Evolutionary conservation across 768 basidiomycete genomes (phyloP).

Genomic region (Leccinum imitatum): DNA sequence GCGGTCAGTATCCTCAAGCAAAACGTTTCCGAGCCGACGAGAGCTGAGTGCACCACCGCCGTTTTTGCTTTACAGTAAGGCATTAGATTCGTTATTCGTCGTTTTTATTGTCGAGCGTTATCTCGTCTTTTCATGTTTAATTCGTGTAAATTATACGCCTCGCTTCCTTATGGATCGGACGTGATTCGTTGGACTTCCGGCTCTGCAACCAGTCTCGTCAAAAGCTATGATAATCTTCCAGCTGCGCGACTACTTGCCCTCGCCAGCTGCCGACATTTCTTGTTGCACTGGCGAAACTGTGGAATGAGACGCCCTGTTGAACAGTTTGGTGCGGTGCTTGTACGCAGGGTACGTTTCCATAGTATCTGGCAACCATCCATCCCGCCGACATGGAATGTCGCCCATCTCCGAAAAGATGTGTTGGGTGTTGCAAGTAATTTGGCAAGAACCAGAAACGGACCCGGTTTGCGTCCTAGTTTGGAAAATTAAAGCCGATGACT

Average conservation of each 20-base stretch:
- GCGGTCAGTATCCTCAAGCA: constrained; percentile 43
- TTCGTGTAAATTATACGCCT: constrained; percentile 22
- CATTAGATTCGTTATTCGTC: neutral
- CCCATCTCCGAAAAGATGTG: constrained; percentile 46
- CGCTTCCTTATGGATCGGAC: too few species aligned
- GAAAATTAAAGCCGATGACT: too few species aligned
- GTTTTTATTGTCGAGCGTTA: constrained; percentile 8
- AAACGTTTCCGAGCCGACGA: constrained; percentile 57
- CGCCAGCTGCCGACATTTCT: constrained; percentile 20
- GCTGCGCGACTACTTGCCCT: neutral
- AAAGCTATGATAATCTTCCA: too few species aligned
- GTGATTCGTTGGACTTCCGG: too few species aligned
- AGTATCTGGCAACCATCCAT: neutral
- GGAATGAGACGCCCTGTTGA: constrained; percentile 55
- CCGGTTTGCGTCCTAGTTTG: too few species aligned
- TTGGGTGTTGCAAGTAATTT: neutral
- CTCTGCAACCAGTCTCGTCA: too few species aligned
- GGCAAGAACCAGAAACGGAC: neutral
- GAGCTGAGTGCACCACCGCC: constrained; percentile 23
- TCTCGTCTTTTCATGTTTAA: constrained; percentile 19
- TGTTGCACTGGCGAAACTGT: constrained; percentile 77
- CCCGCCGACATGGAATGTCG: constrained; percentile 79
- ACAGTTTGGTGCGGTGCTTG: constrained; percentile 97
- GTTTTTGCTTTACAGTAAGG: neutral
- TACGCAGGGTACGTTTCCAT: constrained; percentile 67